phyloP scores from a whole-genome alignment of 2,329 filamentous ascomycete genomes.

The Blastomyces parvus region DNA sequence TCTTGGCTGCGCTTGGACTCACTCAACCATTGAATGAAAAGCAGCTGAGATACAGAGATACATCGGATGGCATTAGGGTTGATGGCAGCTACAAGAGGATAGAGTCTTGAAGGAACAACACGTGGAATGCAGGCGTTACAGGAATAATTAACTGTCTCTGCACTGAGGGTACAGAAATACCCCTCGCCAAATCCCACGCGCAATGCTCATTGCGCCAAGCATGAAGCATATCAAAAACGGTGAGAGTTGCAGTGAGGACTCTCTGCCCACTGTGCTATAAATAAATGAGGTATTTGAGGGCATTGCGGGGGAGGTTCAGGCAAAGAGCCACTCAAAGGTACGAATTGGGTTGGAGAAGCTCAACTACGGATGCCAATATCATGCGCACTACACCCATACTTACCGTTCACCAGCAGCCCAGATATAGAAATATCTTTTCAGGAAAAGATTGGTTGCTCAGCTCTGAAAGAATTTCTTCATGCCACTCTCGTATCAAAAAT shows the following conservation, averaged over 20 bases:
- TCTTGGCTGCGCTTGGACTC: neutral
- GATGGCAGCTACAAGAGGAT: neutral
- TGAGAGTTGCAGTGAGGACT: neutral
- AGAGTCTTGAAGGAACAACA: neutral
- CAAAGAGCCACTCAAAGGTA: neutral
- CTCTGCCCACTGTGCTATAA: neutral
- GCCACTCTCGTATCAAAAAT: neutral
- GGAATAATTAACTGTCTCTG: neutral
- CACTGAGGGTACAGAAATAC: neutral
- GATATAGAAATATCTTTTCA: neutral
- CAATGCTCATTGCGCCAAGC: neutral
- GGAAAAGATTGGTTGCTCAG: neutral
- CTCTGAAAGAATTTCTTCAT: neutral
- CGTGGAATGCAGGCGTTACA: neutral
- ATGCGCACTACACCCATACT: neutral
- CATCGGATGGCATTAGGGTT: neutral
- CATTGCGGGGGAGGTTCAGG: neutral
- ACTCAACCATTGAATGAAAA: too few relatives aligned
- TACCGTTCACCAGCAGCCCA: neutral
- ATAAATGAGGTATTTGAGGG: neutral
- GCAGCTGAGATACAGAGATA: neutral
- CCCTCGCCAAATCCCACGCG: neutral
- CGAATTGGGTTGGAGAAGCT: neutral
- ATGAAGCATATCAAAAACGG: neutral
- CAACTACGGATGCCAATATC: neutral